Evolutionary conservation across 768 basidiomycete genomes (phyloP).

Genomic region (Auricularia sp.): DNA sequence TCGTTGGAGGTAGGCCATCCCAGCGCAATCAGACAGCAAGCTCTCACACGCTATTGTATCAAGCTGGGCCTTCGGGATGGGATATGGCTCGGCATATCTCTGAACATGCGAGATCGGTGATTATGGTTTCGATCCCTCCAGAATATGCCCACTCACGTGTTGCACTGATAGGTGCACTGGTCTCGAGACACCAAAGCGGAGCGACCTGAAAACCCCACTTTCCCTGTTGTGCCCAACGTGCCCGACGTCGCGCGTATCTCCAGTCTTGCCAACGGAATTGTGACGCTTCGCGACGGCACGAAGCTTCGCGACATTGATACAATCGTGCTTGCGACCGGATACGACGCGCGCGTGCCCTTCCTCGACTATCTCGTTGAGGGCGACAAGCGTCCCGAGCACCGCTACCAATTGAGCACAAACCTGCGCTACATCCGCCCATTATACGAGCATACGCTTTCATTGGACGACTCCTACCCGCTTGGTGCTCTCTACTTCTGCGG

Average conservation of each 20-base stretch:
- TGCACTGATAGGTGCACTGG: background rate
- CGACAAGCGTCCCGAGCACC: constrained; percentile 1
- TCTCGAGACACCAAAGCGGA: background rate
- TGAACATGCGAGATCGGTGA: constrained; percentile 31
- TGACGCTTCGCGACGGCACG: constrained; percentile 41
- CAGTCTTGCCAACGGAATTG: constrained; percentile 25
- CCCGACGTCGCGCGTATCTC: constrained; percentile 24
- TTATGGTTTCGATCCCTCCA: background rate
- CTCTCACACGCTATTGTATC: no score
- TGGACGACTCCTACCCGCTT: constrained; percentile 35
- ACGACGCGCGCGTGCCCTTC: constrained; percentile 44
- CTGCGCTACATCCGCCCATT: constrained; percentile 45
- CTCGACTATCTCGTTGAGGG: constrained; percentile 11
- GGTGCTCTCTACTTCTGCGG: constrained; percentile 48
- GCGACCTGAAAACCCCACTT: background rate
- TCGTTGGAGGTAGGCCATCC: constrained; percentile 30
- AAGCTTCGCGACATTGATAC: constrained; percentile 29
- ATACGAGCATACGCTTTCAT: constrained; percentile 41
- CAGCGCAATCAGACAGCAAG: no score
- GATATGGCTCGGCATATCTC: constrained; percentile 37
- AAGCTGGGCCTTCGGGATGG: constrained; percentile 29
- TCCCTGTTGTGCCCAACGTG: background rate
- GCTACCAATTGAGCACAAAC: constrained; percentile 33
- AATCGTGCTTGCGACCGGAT: constrained; percentile 46
- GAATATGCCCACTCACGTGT: background rate